Percentiles rank a stretch among this genome's conserved stretches.
These are phyloP conservation scores for Capsella rubella DNA, from an alignment of 441 rosid species.

Conservation along the genomic window DNA sequence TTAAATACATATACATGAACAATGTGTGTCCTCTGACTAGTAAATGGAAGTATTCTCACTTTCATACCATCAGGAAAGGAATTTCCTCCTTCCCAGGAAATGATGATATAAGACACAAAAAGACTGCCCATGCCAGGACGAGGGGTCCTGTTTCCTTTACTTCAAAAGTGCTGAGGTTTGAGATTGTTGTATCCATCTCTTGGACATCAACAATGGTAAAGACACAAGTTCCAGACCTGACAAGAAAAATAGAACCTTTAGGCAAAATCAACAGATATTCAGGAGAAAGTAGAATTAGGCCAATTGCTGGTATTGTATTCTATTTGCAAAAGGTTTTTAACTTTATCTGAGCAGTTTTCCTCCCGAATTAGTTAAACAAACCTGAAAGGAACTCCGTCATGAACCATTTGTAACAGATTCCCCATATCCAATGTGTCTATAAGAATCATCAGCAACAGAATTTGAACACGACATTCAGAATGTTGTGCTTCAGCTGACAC, in stretches of 20 bases:
- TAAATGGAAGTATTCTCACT: slow-evolving; percentile 43
- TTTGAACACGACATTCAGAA: slow-evolving; percentile 69
- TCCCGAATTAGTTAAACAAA: slow-evolving; percentile 42
- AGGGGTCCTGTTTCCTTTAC: slow-evolving; percentile 84
- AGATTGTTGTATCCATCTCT: slow-evolving; percentile 88
- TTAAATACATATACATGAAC: slow-evolving; percentile 32
- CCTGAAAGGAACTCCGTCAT: slow-evolving; percentile 91
- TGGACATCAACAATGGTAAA: slow-evolving; percentile 80
- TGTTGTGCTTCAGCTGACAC: slow-evolving; percentile 76
- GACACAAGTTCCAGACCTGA: slow-evolving; percentile 66
- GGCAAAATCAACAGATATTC: slow-evolving; percentile 16
- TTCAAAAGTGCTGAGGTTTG: slow-evolving; percentile 70
- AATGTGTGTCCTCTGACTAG: slow-evolving; percentile 24
- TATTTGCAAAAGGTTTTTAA: slow-evolving; percentile 6
- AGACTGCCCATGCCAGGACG: slow-evolving; percentile 93
- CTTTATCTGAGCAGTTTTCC: slow-evolving; percentile 11
- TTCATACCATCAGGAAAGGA: slow-evolving; percentile 65
- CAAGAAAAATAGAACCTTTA: slow-evolving; percentile 43
- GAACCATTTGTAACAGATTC: slow-evolving; percentile 90
- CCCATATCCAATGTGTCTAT: slow-evolving; percentile 86
- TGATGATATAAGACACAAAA: slow-evolving; percentile 84
- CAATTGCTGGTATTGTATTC: slow-evolving; percentile 9
- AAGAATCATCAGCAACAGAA: slow-evolving; percentile 82
- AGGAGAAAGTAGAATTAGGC: slow-evolving; percentile 17
- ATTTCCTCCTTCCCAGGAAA: slow-evolving; percentile 80